A percentile compares a stretch with the other conserved stretches of the same genome.
phyloP scores from a whole-genome alignment of 2,329 filamentous ascomycete genomes.

The Talaromyces sp. region DNA sequence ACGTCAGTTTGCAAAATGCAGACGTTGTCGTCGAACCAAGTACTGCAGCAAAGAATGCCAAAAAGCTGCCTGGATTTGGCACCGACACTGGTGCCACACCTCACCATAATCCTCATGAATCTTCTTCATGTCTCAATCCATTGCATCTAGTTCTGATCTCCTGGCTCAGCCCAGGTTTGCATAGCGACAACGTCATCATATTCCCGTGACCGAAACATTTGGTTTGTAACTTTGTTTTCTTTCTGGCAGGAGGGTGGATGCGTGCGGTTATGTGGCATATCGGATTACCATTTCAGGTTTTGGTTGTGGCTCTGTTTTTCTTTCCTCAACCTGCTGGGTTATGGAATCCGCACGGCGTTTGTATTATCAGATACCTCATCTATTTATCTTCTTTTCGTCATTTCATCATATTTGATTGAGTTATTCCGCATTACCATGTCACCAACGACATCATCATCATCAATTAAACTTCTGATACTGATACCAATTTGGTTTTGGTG shows the following conservation, averaged over 20 bases:
- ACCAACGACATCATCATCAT: neutral
- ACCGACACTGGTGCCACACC: conserved; percentile 86
- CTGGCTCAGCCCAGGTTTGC: conserved; percentile 14
- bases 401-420: neutral
- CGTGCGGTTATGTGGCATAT: conserved; percentile 14
- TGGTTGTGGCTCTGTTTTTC: conserved; percentile 9
- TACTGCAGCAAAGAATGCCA: conserved; percentile 99
- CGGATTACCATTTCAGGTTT: conserved; percentile 16
- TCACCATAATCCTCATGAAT: conserved; percentile 24
- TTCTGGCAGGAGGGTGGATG: conserved; percentile 1
- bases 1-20: conserved; percentile 95
- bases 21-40: conserved; percentile 91
- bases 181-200: conserved; percentile 13
- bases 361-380: conserved; percentile 11
- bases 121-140: neutral
- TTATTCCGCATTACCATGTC: neutral
- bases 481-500: conserved; percentile 16
- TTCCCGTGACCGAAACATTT: conserved; percentile 13
- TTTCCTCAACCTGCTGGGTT: conserved; percentile 3
- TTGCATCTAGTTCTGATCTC: conserved; percentile 12
- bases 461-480: neutral
- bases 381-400: neutral
- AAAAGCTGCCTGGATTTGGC: conserved; percentile 97
- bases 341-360: conserved; percentile 10
- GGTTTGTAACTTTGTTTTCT: conserved; percentile 11